Conservation (phyloP, 1,284 basidiomycete species). For the Irpex sp. region DNA sequence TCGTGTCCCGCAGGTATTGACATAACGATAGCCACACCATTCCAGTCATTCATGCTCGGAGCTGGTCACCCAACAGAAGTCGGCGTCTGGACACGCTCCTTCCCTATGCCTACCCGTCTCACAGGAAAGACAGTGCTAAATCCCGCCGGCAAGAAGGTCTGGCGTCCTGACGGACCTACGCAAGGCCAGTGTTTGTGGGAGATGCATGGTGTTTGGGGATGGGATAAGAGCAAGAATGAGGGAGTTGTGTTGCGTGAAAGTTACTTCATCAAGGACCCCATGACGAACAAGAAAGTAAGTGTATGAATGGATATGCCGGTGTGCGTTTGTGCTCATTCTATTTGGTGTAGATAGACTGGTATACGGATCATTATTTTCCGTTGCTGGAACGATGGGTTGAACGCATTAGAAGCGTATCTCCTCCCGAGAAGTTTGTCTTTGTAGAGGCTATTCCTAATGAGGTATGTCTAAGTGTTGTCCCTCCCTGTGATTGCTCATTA, state of each 20-base stretch:
- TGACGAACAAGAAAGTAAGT: constrained; percentile 53
- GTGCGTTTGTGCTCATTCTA: not conserved
- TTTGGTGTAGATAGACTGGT: constrained; percentile 67
- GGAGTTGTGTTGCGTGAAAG: constrained; percentile 81
- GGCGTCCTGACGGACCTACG: constrained; percentile 70
- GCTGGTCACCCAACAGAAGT: constrained; percentile 75
- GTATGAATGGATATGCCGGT: not conserved
- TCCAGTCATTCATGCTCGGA: constrained; percentile 84
- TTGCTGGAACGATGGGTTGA: constrained; percentile 74
- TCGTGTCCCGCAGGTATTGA: not conserved
- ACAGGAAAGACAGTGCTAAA: constrained; percentile 60
- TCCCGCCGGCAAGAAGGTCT: constrained; percentile 53
- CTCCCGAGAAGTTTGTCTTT: constrained; percentile 67
- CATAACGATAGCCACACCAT: constrained; percentile 57
- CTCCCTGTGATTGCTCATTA: not conserved
- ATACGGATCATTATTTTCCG: constrained; percentile 83
- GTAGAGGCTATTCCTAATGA: constrained; percentile 90
- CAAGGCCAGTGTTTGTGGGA: constrained; percentile 81
- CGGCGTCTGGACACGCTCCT: constrained; percentile 74
- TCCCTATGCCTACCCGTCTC: constrained; percentile 77
- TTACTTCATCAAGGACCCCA: constrained; percentile 78
- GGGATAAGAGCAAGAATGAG: constrained; percentile 67
- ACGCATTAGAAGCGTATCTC: constrained; percentile 49
- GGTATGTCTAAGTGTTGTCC: constrained; percentile 35
- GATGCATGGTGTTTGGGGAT: constrained; percentile 92